Evolutionary conservation across 805 yeast species (phyloP).

Genomic region (Myxozyma geophila): DNA sequence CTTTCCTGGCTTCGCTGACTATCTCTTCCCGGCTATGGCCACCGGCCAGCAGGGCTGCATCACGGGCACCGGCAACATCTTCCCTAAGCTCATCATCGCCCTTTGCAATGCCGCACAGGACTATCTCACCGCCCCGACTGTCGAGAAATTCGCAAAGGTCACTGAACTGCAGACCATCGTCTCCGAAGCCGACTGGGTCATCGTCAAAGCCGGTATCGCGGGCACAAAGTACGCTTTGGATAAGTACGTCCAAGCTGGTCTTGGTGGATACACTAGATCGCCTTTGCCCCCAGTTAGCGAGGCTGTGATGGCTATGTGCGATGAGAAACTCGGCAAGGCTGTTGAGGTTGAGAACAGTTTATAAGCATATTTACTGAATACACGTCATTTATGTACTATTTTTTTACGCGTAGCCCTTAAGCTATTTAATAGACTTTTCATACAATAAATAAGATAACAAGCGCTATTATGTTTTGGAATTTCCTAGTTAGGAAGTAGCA

Average conservation of each 20-base stretch:
- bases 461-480: too few relatives aligned
- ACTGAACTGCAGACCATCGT: conserved; percentile 50
- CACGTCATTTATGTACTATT: neutral
- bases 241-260: conserved; percentile 22
- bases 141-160: conserved; percentile 47
- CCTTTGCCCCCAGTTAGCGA: conserved; percentile 33
- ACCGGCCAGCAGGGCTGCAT: conserved; percentile 58
- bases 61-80: conserved; percentile 60
- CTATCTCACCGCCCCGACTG: conserved; percentile 17
- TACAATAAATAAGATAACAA: too few relatives aligned
- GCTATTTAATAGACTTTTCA: neutral
- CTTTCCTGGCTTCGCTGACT: conserved; percentile 58
- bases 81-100: conserved; percentile 55
- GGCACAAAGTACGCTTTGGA: conserved; percentile 39
- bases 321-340: conserved; percentile 17
- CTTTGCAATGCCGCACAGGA: conserved; percentile 39
- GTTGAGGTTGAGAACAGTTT: conserved; percentile 23
- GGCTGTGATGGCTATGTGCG: conserved; percentile 17
- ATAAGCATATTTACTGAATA: neutral
- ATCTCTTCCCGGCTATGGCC: conserved; percentile 53
- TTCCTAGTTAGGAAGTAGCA: too few relatives aligned
- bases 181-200: conserved; percentile 53
- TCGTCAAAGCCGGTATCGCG: conserved; percentile 36
- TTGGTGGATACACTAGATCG: conserved; percentile 32
- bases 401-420: neutral